Evolutionary conservation across 129 eudicot species (phyloP).

Genomic region (Artemisia annua): DNA sequence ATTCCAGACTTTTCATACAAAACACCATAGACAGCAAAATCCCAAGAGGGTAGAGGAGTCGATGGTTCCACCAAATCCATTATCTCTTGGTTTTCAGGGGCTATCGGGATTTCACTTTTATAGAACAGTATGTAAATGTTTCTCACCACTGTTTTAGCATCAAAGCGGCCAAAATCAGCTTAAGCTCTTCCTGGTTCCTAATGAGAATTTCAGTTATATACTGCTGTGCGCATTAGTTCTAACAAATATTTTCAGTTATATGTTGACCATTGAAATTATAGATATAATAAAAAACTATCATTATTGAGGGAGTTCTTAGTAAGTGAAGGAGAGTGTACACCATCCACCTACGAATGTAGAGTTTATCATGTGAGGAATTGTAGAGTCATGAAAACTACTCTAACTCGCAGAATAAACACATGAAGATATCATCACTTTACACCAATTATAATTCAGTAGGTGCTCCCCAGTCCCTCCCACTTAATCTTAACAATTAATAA

Average conservation of each 20-base stretch:
- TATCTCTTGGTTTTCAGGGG: no score
- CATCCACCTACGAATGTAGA: slow-evolving; percentile 47
- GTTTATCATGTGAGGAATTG: no score
- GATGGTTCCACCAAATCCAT: slow-evolving; percentile 58
- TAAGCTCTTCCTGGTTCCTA: slow-evolving; percentile 64
- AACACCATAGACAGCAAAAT: slow-evolving; percentile 41
- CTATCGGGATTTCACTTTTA: slow-evolving; percentile 48
- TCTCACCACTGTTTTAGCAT: slow-evolving; percentile 42
- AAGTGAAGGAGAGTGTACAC: not conserved
- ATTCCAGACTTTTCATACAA: slow-evolving; percentile 48
- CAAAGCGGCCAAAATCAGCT: slow-evolving; percentile 51
- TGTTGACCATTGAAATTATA: not conserved
- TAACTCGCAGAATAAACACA: no score
- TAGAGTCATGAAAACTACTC: no score
- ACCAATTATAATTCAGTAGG: no score
- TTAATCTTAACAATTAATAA: no score
- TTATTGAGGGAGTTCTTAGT: not conserved
- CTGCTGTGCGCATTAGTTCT: not conserved
- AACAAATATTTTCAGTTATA: no score
- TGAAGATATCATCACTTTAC: no score
- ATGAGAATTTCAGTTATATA: not conserved
- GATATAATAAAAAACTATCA: not conserved
- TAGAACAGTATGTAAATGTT: slow-evolving; percentile 54
- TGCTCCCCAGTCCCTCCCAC: no score
- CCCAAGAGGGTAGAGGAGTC: slow-evolving; percentile 58